Evolutionary conservation across 2,329 filamentous ascomycete genomes (phyloP).

Genomic region (Zymoseptoria pseudotritici): DNA sequence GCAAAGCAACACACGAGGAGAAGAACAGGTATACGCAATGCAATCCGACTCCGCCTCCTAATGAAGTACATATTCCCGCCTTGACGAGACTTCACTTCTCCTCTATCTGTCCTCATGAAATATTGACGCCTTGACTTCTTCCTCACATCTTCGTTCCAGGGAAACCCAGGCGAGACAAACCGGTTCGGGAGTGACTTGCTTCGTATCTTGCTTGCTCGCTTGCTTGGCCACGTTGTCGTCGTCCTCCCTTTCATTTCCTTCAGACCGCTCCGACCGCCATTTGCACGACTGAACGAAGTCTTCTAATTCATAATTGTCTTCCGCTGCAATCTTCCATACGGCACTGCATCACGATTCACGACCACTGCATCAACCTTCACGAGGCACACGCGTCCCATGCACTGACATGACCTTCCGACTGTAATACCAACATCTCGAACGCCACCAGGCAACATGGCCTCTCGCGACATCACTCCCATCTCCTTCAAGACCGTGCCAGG

Average conservation of each 20-base stretch:
- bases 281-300: not conserved
- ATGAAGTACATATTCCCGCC: not conserved
- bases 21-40: not conserved
- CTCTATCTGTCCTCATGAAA: not conserved
- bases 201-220: not conserved
- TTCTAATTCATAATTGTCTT: not conserved
- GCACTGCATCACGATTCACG: not conserved
- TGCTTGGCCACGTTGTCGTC: not conserved
- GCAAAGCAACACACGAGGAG: not conserved
- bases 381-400: not conserved
- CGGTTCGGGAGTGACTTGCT: not conserved
- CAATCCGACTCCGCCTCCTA: not conserved
- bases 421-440: not conserved
- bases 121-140: not conserved
- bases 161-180: not conserved
- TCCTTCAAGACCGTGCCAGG: constrained; percentile 80
- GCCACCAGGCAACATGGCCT: constrained; percentile 11
- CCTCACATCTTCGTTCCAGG: not conserved
- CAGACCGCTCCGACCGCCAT: too few species aligned
- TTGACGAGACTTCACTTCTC: not conserved
- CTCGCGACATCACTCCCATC: constrained; percentile 24
- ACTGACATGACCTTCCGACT: constrained; percentile 5
- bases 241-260: not conserved
- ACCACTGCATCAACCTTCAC: not conserved
- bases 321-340: not conserved